phyloP scores from a whole-genome alignment of 371 early-diverging fungal species.

The Mucor sp. region DNA sequence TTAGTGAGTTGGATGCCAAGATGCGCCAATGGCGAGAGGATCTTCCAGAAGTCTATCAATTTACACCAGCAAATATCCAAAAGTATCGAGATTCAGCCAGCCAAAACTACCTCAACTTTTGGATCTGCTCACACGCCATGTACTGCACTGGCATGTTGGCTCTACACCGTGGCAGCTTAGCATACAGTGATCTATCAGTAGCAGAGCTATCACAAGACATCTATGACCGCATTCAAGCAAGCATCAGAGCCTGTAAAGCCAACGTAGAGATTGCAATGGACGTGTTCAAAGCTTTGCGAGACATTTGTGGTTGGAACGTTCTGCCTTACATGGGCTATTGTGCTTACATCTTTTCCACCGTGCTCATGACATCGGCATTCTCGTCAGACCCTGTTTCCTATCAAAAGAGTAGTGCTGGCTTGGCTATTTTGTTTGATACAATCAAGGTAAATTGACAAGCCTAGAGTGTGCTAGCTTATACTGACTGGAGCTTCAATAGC shows the following conservation, averaged over 20 bases:
- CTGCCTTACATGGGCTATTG: conserved; percentile 52
- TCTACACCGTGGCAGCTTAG: conserved; percentile 47
- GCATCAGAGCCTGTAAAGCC: conserved; percentile 34
- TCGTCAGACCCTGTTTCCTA: conserved; percentile 37
- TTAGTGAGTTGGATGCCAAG: conserved; percentile 39
- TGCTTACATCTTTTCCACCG: conserved; percentile 49
- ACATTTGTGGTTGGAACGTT: conserved; percentile 40
- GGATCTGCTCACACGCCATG: conserved; percentile 44
- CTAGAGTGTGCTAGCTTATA: neutral
- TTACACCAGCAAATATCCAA: conserved; percentile 22
- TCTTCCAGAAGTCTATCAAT: conserved; percentile 34
- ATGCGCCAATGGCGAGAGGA: conserved; percentile 36
- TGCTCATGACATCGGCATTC: conserved; percentile 48
- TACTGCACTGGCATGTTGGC: conserved; percentile 42
- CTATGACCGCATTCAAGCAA: conserved; percentile 28
- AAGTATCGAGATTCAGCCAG: conserved; percentile 32
- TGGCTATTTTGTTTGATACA: conserved; percentile 31
- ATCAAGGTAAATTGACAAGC: conserved; percentile 14
- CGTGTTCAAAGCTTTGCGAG: conserved; percentile 36
- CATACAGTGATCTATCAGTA: conserved; percentile 36
- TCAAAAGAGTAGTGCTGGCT: conserved; percentile 32
- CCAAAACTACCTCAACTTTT: conserved; percentile 37
- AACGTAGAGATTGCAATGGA: conserved; percentile 37
- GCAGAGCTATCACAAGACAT: conserved; percentile 18
- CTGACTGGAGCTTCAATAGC: neutral